Percentiles rank a stretch among this genome's conserved stretches.
Evolutionary conservation across 768 basidiomycete species (phyloP).

Genomic region (Tricholomella constricta): DNA sequence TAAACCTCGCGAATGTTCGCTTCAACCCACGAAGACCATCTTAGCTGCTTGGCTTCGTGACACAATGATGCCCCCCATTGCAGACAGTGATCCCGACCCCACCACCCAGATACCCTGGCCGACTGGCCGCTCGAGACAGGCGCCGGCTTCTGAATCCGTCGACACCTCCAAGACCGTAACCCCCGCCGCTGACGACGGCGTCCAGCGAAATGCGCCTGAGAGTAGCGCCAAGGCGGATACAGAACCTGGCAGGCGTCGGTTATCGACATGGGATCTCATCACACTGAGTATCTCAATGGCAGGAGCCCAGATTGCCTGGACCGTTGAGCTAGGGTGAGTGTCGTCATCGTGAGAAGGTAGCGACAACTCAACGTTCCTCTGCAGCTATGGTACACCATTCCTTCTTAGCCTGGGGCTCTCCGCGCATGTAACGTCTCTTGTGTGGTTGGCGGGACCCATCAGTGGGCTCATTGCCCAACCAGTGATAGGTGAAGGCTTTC

Average conservation of each 20-base stretch:
- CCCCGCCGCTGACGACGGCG: conserved; percentile 12
- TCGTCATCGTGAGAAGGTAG: not conserved
- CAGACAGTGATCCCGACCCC: conserved; percentile 69
- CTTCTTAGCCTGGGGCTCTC: conserved; percentile 70
- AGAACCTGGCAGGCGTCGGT: conserved; percentile 34
- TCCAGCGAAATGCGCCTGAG: conserved; percentile 13
- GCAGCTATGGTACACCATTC: conserved; percentile 95
- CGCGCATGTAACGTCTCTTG: conserved; percentile 88
- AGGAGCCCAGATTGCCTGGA: conserved; percentile 95
- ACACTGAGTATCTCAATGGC: conserved; percentile 91
- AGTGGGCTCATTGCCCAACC: conserved; percentile 95
- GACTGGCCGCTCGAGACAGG: conserved; percentile 34
- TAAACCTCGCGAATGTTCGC: conserved; percentile 19
- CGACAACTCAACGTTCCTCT: conserved; percentile 16
- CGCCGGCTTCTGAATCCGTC: conserved; percentile 11
- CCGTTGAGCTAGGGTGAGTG: conserved; percentile 87
- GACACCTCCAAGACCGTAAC: conserved; percentile 4
- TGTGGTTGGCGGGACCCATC: conserved; percentile 95
- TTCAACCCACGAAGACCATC: conserved; percentile 21
- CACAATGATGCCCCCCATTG: conserved; percentile 62
- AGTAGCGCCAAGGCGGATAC: conserved; percentile 20
- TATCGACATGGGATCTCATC: conserved; percentile 72
- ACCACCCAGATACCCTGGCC: conserved; percentile 83
- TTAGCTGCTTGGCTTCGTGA: conserved; percentile 12
- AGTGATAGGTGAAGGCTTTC: conserved; percentile 75